Conservation (phyloP, 2,329 filamentous ascomycete species). For the Dothiorella sarmentorum region DNA sequence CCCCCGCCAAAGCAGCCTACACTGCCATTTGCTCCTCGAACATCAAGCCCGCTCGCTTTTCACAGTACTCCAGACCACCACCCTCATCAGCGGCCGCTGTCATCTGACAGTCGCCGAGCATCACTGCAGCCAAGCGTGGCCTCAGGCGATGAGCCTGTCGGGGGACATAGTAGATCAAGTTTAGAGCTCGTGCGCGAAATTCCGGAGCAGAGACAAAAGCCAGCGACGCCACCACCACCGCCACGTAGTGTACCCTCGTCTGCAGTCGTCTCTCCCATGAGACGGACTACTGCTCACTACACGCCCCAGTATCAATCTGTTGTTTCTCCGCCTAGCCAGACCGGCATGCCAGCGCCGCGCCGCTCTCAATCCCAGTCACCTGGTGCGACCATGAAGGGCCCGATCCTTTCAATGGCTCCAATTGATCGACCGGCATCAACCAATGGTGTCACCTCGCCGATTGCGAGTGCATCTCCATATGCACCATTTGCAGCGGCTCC, state of each 20-base stretch:
- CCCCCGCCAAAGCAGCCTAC: slow-evolving; percentile 36
- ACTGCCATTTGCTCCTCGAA: slow-evolving; percentile 59
- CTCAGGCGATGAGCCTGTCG: slow-evolving; percentile 1
- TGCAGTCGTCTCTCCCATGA: slow-evolving; percentile 39
- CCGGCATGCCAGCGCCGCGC: background rate
- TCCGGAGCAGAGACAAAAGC: slow-evolving; percentile 27
- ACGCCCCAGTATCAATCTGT: slow-evolving; percentile 45
- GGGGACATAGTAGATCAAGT: background rate
- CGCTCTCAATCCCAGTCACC: slow-evolving; percentile 58
- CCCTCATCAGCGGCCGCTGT: slow-evolving; percentile 18
- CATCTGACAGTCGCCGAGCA: slow-evolving; percentile 6
- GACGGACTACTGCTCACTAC: slow-evolving; percentile 25
- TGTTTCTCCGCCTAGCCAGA: slow-evolving; percentile 6
- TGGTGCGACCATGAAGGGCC: slow-evolving; percentile 50
- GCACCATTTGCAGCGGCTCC: slow-evolving; percentile 24
- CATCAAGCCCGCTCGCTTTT: slow-evolving; percentile 61
- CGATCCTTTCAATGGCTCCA: slow-evolving; percentile 41
- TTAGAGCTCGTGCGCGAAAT: slow-evolving; percentile 24
- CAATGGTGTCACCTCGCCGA: slow-evolving; percentile 44
- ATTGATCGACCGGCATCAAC: slow-evolving; percentile 55
- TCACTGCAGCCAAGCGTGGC: slow-evolving; percentile 10
- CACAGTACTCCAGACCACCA: slow-evolving; percentile 37
- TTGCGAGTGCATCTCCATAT: slow-evolving; percentile 16
- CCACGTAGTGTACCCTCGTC: slow-evolving; percentile 32
- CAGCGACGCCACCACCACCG: slow-evolving; percentile 30